Percentiles rank a stretch among this genome's conserved stretches.
These are phyloP conservation scores for Crataegus laevigata DNA, from an alignment of 306 rosid genomes.

Conservation along the genomic window DNA sequence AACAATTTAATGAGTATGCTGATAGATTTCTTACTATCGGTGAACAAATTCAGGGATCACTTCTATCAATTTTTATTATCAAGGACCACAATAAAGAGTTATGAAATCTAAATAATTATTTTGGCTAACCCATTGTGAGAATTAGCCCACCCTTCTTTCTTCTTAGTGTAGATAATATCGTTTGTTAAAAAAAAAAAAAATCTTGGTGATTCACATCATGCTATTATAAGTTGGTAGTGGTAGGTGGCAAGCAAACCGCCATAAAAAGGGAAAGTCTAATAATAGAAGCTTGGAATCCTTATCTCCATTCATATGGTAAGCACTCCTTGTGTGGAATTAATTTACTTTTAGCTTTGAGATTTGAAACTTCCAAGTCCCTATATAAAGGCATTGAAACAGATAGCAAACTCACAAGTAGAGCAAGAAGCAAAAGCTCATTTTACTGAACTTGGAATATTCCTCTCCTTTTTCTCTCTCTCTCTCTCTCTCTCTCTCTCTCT, in stretches of 20 bases:
- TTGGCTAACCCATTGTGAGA: too few species aligned
- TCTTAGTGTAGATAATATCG: too few species aligned
- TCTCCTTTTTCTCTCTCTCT: not conserved
- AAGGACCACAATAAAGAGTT: too few species aligned
- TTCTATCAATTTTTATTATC: too few species aligned
- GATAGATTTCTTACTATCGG: too few species aligned
- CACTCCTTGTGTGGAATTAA: not conserved
- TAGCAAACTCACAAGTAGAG: not conserved
- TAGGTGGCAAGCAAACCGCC: not conserved
- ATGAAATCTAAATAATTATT: too few species aligned
- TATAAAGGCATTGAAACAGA: not conserved
- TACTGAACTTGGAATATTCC: not conserved
- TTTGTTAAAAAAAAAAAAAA: not conserved
- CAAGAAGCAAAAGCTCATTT: not conserved
- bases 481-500: not conserved
- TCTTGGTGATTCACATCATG: not conserved
- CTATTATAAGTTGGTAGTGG: not conserved
- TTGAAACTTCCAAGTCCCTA: not conserved
- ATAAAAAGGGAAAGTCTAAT: not conserved
- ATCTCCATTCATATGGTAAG: not conserved
- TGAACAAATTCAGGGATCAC: too few species aligned
- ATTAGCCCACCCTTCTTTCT: too few species aligned
- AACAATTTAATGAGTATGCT: too few species aligned
- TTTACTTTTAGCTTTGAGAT: not conserved
- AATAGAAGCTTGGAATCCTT: not conserved